These are phyloP conservation scores for Fusarium keratoplasticum DNA, from an alignment of 2,329 filamentous ascomycete genomes.

Conservation along the genomic window DNA sequence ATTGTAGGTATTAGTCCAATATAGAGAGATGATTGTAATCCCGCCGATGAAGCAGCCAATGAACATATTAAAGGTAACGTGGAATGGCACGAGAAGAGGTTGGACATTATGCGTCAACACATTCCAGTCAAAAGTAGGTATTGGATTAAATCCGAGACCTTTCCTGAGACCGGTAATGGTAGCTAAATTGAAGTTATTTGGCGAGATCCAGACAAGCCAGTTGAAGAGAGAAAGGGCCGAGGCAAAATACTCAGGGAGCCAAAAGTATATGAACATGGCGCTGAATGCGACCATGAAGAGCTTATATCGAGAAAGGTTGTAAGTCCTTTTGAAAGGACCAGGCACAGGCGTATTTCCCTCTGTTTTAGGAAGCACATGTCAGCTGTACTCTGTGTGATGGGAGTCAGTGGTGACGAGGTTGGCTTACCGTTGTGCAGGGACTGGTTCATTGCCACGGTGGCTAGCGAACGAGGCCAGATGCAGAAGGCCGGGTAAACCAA, in stretches of 20 bases:
- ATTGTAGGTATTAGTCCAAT: conserved; percentile 57
- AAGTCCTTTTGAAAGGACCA: conserved; percentile 31
- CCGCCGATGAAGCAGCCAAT: conserved; percentile 51
- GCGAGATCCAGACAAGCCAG: conserved; percentile 68
- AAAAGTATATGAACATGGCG: conserved; percentile 39
- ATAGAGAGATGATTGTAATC: conserved; percentile 55
- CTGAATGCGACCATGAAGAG: conserved; percentile 36
- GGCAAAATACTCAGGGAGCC: conserved; percentile 36
- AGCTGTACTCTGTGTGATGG: fast-evolving
- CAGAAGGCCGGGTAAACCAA: conserved; percentile 59
- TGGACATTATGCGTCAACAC: conserved; percentile 33
- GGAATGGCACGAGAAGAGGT: conserved; percentile 51
- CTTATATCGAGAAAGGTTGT: conserved; percentile 33
- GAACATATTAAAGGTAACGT: conserved; percentile 51
- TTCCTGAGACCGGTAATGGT: conserved; percentile 56
- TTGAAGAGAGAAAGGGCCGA: conserved; percentile 54
- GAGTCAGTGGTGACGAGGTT: fast-evolving
- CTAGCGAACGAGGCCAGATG: conserved; percentile 50
- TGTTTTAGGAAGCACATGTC: neutral
- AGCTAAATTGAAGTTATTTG: conserved; percentile 54
- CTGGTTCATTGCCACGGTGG: conserved; percentile 35
- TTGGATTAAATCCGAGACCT: conserved; percentile 60
- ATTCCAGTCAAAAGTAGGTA: conserved; percentile 65
- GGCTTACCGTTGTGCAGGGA: conserved; percentile 29
- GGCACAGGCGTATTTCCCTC: conserved; percentile 20